Conservation (phyloP, 495 filamentous ascomycete species). For the Rostrohypoxylon terebratum region DNA sequence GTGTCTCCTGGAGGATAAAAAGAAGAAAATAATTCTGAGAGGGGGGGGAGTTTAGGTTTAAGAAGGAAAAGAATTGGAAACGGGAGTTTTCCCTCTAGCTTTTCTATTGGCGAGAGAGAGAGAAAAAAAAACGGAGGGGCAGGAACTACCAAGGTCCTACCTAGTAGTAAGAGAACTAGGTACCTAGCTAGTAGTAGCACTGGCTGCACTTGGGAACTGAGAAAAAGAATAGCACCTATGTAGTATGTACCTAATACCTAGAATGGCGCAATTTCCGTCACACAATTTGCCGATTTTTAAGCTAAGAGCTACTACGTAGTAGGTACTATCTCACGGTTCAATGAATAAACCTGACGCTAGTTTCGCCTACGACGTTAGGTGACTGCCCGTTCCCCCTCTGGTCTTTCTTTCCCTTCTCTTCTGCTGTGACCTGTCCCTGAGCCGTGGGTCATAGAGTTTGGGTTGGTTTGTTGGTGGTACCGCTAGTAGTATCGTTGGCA, state of each 20-base stretch:
- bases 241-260: not conserved
- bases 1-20: constrained; percentile 37
- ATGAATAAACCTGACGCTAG: constrained; percentile 19
- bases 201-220: constrained; percentile 7
- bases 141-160: constrained; percentile 29
- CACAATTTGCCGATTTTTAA: constrained; percentile 35
- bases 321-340: constrained; percentile 3
- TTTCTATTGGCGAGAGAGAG: constrained; percentile 34
- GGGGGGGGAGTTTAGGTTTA: constrained; percentile 31
- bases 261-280: constrained; percentile 45
- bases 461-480: constrained; percentile 10
- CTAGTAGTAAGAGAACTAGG: not conserved
- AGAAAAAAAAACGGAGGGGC: constrained; percentile 38
- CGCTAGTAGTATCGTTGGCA: not conserved
- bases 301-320: constrained; percentile 22
- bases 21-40: constrained; percentile 46
- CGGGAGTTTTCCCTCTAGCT: constrained; percentile 41
- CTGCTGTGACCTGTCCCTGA: constrained; percentile 22
- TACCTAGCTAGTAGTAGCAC: constrained; percentile 6
- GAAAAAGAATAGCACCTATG: not conserved
- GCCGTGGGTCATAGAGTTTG: constrained; percentile 11
- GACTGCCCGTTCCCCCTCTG: not conserved
- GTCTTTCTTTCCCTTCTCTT: not conserved
- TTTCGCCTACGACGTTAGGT: constrained; percentile 15
- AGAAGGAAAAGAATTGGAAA: constrained; percentile 45